Evolutionary conservation across 345 rosid species (phyloP).

Genomic region (Alliaria petiolata): DNA sequence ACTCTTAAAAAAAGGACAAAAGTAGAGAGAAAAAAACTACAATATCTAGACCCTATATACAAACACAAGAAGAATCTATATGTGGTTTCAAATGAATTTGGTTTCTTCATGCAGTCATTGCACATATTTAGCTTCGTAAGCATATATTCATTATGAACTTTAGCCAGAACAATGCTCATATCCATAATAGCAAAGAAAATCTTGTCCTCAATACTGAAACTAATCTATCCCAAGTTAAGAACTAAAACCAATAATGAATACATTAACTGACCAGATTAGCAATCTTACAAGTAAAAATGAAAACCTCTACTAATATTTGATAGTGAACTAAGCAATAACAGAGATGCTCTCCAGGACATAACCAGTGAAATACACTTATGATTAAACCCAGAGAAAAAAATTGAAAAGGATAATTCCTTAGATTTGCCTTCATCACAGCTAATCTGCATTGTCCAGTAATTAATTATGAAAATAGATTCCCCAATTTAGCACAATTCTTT

Average conservation of each 20-base stretch:
- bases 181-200: constrained; percentile 21
- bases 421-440: no score
- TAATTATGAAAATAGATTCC: background rate
- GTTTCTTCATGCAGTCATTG: constrained; percentile 15
- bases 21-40: background rate
- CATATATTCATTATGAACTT: background rate
- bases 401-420: no score
- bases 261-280: background rate
- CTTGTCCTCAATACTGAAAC: constrained; percentile 17
- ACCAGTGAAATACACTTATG: no score
- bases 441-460: no score
- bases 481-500: background rate
- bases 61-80: constrained; percentile 4
- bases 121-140: constrained; percentile 11
- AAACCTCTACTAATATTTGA: background rate
- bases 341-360: background rate
- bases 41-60: constrained; percentile 1
- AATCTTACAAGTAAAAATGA: background rate
- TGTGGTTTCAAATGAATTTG: background rate
- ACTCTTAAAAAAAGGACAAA: constrained; percentile 2
- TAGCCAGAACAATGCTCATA: no score
- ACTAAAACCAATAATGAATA: constrained; percentile 5
- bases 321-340: background rate
- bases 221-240: constrained; percentile 14
- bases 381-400: no score